Evolutionary conservation across 371 early-diverging fungal species (phyloP).

Genomic region (Mucor saturninus): DNA sequence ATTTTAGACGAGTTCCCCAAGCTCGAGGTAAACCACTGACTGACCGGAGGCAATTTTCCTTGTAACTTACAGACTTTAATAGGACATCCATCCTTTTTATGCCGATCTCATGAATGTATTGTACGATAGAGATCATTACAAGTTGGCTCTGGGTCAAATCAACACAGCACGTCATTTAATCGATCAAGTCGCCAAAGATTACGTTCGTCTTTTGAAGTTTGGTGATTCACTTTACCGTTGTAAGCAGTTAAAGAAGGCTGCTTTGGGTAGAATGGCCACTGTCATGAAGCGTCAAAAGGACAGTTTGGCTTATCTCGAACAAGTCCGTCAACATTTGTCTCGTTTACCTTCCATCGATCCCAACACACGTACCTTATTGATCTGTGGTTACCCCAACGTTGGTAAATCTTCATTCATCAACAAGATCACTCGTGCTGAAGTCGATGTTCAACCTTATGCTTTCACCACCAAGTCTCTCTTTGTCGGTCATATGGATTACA

Average conservation of each 20-base stretch:
- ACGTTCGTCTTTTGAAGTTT: conserved; percentile 98
- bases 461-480: conserved; percentile 99
- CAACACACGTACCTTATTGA: conserved; percentile 97
- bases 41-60: background rate
- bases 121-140: conserved; percentile 99
- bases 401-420: conserved; percentile 99
- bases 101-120: conserved; percentile 99
- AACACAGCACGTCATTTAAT: conserved; percentile 97
- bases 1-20: conserved; percentile 99
- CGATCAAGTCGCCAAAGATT: conserved; percentile 97
- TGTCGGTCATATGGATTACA: conserved; percentile 99
- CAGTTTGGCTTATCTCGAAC: conserved; percentile 98
- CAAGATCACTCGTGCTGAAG: conserved; percentile 99
- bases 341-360: conserved; percentile 99
- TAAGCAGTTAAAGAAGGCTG: conserved; percentile 99
- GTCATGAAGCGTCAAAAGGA: conserved; percentile 99
- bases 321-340: conserved; percentile 99
- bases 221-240: conserved; percentile 99
- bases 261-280: conserved; percentile 98
- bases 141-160: conserved; percentile 99
- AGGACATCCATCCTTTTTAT: conserved; percentile 99
- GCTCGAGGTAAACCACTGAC: conserved; percentile 81
- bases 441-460: conserved; percentile 99
- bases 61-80: conserved; percentile 1
- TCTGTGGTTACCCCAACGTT: conserved; percentile 99